Evolutionary conservation across 345 rosid genomes (phyloP).

Genomic region (Pistacia integerrima): DNA sequence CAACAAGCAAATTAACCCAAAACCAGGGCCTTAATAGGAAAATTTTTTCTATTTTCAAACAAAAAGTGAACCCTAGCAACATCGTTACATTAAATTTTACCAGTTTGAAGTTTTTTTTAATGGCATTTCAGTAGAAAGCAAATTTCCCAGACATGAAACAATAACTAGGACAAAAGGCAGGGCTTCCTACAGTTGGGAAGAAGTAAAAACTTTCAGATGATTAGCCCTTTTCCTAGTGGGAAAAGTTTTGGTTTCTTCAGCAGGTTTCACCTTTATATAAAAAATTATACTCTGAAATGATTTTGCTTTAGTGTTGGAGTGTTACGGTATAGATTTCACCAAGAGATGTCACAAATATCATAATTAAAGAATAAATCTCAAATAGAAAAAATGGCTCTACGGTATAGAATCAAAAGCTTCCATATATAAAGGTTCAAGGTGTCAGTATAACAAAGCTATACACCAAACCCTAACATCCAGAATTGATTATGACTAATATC

Average conservation of each 20-base stretch:
- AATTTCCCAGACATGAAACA: background rate
- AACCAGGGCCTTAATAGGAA: no score
- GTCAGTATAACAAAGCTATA: background rate
- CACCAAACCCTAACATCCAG: background rate
- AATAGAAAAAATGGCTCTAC: background rate
- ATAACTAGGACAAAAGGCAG: background rate
- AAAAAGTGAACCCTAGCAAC: background rate
- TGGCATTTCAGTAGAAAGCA: background rate
- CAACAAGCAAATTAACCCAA: no score
- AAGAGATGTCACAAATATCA: background rate
- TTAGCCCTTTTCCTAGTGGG: background rate
- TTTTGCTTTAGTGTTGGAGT: background rate
- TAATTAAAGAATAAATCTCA: conserved; percentile 4
- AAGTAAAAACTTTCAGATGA: background rate
- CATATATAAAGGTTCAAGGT: background rate
- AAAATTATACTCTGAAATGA: background rate
- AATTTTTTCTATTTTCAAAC: background rate
- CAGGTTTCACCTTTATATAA: background rate
- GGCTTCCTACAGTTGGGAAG: background rate
- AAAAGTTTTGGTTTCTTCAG: background rate
- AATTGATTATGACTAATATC: background rate
- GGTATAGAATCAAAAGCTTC: background rate
- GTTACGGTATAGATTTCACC: background rate
- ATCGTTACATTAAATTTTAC: background rate
- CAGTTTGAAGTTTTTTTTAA: no score